Conservation (phyloP, 495 filamentous ascomycete species). For the Tuber brumale region DNA sequence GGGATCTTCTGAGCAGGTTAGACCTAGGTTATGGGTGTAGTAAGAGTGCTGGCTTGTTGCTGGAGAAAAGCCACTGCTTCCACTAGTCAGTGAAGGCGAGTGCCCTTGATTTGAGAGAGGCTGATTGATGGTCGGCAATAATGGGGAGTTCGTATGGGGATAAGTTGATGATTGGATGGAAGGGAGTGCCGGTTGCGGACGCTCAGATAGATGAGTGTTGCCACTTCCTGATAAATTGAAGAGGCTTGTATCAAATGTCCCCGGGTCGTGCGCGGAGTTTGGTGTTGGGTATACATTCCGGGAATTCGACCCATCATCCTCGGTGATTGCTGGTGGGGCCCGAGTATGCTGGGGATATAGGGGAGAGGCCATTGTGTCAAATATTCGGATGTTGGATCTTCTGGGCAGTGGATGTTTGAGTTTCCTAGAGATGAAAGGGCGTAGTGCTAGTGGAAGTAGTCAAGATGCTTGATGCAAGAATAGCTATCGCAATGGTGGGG, state of each 20-base stretch:
- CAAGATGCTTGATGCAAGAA: neutral
- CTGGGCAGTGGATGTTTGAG: neutral
- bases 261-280: neutral
- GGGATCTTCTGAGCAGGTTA: neutral
- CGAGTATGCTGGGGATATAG: neutral
- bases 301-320: neutral
- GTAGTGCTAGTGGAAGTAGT: neutral
- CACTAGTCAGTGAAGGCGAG: neutral
- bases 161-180: neutral
- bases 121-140: neutral
- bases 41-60: neutral
- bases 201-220: slow-evolving; percentile 1
- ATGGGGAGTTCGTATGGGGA: neutral
- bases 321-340: neutral
- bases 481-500: neutral
- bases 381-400: neutral
- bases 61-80: neutral
- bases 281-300: neutral
- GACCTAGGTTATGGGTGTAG: neutral
- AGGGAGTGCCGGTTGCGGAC: neutral
- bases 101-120: neutral
- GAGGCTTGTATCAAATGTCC: neutral
- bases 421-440: neutral
- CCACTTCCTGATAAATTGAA: slow-evolving; percentile 1
- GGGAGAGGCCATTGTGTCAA: neutral